phyloP scores from a whole-genome alignment of 148 eudicot genomes.

The Rheum nobile region DNA sequence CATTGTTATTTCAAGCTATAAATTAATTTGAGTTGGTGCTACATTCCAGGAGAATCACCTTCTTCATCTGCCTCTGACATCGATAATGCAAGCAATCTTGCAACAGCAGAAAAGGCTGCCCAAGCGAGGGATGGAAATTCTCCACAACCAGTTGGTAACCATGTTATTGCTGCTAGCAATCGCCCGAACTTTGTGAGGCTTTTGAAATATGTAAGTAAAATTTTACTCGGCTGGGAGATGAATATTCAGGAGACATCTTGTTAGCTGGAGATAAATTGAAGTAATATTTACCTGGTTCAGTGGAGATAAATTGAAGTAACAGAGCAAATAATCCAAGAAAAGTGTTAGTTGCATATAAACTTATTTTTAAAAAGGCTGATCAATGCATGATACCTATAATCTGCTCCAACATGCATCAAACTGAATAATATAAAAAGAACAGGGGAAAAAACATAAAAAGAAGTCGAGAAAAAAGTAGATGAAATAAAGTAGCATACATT shows the following conservation, averaged over 20 bases:
- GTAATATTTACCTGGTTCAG: too few relatives aligned
- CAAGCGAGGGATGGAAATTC: slow-evolving; percentile 51
- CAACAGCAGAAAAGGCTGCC: slow-evolving; percentile 57
- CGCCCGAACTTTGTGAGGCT: slow-evolving; percentile 58
- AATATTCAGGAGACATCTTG: not conserved
- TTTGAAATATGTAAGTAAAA: slow-evolving; percentile 64
- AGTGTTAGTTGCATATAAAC: not conserved
- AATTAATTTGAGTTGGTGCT: not conserved
- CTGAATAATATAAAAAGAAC: not conserved
- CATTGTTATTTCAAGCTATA: not conserved
- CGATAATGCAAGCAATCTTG: slow-evolving; percentile 78
- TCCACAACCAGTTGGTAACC: slow-evolving; percentile 61
- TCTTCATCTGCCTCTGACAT: slow-evolving; percentile 95
- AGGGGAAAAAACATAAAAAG: not conserved
- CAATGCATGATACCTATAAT: too few relatives aligned
- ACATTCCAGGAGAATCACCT: slow-evolving; percentile 77
- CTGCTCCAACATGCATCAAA: not conserved
- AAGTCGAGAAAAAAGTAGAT: not conserved
- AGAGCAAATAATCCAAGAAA: not conserved
- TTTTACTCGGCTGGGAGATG: slow-evolving; percentile 6
- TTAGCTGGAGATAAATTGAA: not conserved
- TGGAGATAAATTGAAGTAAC: not conserved
- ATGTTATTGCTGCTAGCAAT: slow-evolving; percentile 52
- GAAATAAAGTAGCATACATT: not conserved
- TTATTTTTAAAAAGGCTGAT: not conserved